phyloP scores from a whole-genome alignment of 192 early-diverging fungal species.

The Entomortierella lignicola region DNA sequence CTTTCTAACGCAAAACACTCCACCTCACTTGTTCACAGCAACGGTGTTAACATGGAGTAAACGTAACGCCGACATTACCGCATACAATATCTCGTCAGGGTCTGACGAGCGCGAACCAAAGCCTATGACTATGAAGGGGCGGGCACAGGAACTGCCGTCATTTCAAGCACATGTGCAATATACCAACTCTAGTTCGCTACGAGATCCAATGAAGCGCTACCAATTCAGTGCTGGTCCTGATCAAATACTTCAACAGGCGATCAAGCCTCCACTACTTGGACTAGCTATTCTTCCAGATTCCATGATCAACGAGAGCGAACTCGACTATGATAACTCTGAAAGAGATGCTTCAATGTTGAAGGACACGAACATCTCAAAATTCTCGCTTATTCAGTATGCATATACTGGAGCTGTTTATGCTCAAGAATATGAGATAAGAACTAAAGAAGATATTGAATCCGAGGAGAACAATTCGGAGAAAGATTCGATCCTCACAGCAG shows the following conservation, averaged over 20 bases:
- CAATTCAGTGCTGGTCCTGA: not conserved
- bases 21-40: no score
- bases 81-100: slow-evolving; percentile 29
- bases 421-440: slow-evolving; percentile 26
- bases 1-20: no score
- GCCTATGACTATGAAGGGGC: slow-evolving; percentile 8
- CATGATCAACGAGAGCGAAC: slow-evolving; percentile 4
- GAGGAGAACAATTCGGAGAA: not conserved
- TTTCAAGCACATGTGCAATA: slow-evolving; percentile 41
- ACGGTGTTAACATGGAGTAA: slow-evolving; percentile 21
- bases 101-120: slow-evolving; percentile 2
- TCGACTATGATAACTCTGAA: not conserved
- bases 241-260: not conserved
- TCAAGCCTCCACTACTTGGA: slow-evolving; percentile 25
- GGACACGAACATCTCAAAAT: slow-evolving; percentile 1
- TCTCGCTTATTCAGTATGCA: slow-evolving; percentile 32
- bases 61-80: slow-evolving; percentile 22
- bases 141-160: slow-evolving; percentile 19
- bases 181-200: slow-evolving; percentile 30
- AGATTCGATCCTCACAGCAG: not conserved
- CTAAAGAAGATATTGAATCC: not conserved
- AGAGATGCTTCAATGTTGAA: not conserved
- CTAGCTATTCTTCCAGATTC: slow-evolving; percentile 10
- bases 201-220: slow-evolving; percentile 11
- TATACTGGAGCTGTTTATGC: slow-evolving; percentile 33